phyloP scores from a whole-genome alignment of 768 basidiomycete species.

The Tulasnella sp. region DNA sequence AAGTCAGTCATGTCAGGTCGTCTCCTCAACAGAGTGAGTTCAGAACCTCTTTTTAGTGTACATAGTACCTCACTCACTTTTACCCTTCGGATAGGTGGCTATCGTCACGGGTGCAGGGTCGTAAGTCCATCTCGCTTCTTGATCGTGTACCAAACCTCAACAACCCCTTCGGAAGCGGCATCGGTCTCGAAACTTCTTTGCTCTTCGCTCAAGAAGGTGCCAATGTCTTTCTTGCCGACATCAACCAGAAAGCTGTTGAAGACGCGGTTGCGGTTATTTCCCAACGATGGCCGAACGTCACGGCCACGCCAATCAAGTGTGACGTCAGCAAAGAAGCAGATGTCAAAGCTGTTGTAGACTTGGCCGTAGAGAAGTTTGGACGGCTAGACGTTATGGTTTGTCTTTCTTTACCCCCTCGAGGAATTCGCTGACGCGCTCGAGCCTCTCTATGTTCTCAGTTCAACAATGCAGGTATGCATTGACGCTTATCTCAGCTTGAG shows the following conservation, averaged over 20 bases:
- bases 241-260: conserved; percentile 72
- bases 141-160: conserved; percentile 27
- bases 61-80: not conserved
- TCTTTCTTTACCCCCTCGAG: not conserved
- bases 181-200: conserved; percentile 92
- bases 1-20: conserved; percentile 15
- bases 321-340: conserved; percentile 90
- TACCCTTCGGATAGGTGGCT: conserved; percentile 49
- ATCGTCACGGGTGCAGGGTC: conserved; percentile 86
- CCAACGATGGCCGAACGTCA: conserved; percentile 64
- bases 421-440: not conserved
- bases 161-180: conserved; percentile 59
- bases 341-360: conserved; percentile 75
- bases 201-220: conserved; percentile 94
- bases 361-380: conserved; percentile 81
- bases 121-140: conserved; percentile 47
- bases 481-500: not conserved
- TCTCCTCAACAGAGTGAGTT: conserved; percentile 12
- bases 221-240: conserved; percentile 82
- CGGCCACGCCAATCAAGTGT: conserved; percentile 62
- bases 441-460: conserved; percentile 52
- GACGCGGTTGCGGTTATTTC: conserved; percentile 61
- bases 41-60: not conserved
- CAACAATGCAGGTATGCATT: conserved; percentile 68
- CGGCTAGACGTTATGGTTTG: conserved; percentile 90